phyloP scores from a whole-genome alignment of 2,329 filamentous ascomycete genomes.

The Neofusicoccum ribis region DNA sequence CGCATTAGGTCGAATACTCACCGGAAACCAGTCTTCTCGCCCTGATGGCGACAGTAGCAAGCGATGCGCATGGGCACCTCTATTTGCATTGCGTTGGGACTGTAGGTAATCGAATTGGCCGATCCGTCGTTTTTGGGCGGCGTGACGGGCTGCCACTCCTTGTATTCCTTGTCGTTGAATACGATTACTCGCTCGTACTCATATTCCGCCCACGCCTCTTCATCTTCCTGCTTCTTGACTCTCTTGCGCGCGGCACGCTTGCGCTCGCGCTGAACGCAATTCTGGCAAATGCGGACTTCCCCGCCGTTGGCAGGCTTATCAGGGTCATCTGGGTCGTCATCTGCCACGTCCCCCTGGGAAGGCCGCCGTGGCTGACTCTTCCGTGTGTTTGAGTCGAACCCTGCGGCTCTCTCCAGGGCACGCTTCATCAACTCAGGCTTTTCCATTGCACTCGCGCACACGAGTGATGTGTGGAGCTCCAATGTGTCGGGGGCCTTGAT shows the following conservation, averaged over 20 bases:
- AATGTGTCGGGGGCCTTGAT: constrained; percentile 70
- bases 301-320: constrained; percentile 81
- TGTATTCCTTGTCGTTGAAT: constrained; percentile 41
- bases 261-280: constrained; percentile 88
- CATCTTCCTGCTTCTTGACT: constrained; percentile 88
- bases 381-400: constrained; percentile 42
- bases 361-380: constrained; percentile 29
- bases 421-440: constrained; percentile 65
- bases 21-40: constrained; percentile 83
- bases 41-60: constrained; percentile 90
- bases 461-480: constrained; percentile 77
- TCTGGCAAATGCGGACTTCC: constrained; percentile 87
- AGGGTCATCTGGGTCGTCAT: constrained; percentile 59
- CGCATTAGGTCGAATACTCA: constrained; percentile 24
- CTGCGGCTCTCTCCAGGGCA: constrained; percentile 64
- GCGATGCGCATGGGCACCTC: constrained; percentile 91
- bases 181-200: constrained; percentile 46
- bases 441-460: constrained; percentile 91
- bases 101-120: background rate
- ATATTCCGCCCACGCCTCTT: constrained; percentile 70
- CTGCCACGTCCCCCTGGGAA: constrained; percentile 41
- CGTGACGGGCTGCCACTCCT: constrained; percentile 27
- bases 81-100: constrained; percentile 63
- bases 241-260: constrained; percentile 93
- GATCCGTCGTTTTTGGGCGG: background rate